Base-by-base conservation (phyloP, 2,329 filamentous ascomycete species). In the Botrytis cinerea region DNA sequence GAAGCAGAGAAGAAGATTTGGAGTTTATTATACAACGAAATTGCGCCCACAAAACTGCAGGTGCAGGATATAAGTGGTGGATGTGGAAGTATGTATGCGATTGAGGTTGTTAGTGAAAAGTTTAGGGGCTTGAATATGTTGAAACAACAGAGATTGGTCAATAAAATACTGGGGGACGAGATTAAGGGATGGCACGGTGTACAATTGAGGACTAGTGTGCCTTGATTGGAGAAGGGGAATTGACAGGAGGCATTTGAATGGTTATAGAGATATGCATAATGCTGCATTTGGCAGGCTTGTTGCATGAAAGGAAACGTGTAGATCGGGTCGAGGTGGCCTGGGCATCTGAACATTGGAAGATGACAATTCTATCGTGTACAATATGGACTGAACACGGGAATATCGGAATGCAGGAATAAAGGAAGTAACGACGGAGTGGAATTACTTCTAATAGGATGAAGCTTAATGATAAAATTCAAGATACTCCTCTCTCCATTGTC, bases 1-100 rank as follows among this genome's bases (percentile, higher is more conserved):
- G 66, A 46, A 20, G 66, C 64, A 25, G 72, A 73, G 25, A 70
- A 63, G 40, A 69, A 69, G n/a, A 73, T 73, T 35, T 73, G 72
- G 72, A 28, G 57, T 25, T 76, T 81, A 57, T 74, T 83, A 64
- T 78, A 73, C 35, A 76, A 71, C n/a, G 78, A 80, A 66, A 75
- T 83, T 66, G 73, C 78, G 43, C 79, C 80, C 38, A 69, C 74
- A 54, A 77, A 77, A 66, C 73, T 83, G 59, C 78, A 81, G 72
- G 82, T 96, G 16, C 91, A 92, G 81, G 93, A 97, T 83, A 89
- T 96, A 70, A 93, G 91, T 38, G 93, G 93, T 74, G 93, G 93
- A 45, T 97, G 93, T 83, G 93, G 93, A 16, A 93, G 90, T 80
- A 96, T 96, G 93, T 96, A 96, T 83, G 91, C 90, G 73, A 91